These are phyloP conservation scores for Trametes meyenii DNA, from an alignment of 768 basidiomycete genomes.

Conservation along the genomic window DNA sequence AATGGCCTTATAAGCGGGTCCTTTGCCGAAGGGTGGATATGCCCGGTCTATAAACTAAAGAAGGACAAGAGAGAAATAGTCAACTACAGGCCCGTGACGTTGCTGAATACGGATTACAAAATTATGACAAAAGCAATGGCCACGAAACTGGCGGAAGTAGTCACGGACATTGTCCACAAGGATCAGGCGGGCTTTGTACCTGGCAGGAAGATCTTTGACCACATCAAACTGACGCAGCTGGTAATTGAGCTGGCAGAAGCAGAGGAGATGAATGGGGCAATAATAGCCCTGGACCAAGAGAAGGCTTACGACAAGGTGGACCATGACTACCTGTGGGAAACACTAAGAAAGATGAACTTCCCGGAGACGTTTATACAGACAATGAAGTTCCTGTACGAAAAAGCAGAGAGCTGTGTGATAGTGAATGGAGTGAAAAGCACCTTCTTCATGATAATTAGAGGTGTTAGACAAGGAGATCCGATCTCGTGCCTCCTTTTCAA, in stretches of 20 bases:
- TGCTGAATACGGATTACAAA: conserved; percentile 29
- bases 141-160: conserved; percentile 11
- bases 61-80: conserved; percentile 13
- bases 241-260: conserved; percentile 21
- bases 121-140: conserved; percentile 32
- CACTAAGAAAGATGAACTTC: conserved; percentile 10
- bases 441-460: conserved; percentile 33
- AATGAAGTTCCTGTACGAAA: conserved; percentile 29
- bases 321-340: conserved; percentile 21
- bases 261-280: conserved; percentile 14
- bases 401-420: conserved; percentile 35
- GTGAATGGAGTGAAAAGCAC: conserved; percentile 37
- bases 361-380: conserved; percentile 26
- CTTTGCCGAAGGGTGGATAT: conserved; percentile 39
- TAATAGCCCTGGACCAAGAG: not conserved
- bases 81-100: conserved; percentile 27
- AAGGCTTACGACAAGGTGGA: not conserved
- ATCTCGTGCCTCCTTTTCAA: conserved; percentile 38
- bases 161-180: conserved; percentile 32
- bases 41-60: conserved; percentile 46
- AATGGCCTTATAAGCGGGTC: not conserved
- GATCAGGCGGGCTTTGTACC: conserved; percentile 45
- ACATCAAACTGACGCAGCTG: conserved; percentile 32
- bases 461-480: conserved; percentile 42
- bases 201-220: conserved; percentile 37